Base-by-base conservation (phyloP, 2,329 filamentous ascomycete genomes). In the Trichoderma sp. region DNA sequence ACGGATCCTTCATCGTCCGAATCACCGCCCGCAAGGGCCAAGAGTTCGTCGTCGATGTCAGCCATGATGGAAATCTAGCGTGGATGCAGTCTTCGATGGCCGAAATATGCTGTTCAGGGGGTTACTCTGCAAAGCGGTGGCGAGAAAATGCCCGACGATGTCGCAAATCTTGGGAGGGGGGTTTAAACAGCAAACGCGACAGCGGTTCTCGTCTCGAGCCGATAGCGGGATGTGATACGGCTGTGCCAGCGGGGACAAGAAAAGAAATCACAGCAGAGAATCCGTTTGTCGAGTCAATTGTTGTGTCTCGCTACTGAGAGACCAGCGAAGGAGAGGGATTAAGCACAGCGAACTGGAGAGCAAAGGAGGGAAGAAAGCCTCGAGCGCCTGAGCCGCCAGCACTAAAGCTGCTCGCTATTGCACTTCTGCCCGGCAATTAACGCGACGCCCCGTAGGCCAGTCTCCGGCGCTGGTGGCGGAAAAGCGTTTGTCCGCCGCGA, bases 11-110 rank as follows among this genome's bases (percentile, higher is more conserved):
- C 87, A 74, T 87, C 87, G 76, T 86, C 87, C 70, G 88, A 87
- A 65, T 88, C 91, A 74, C 92, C 93, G 76, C 93, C 96, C 67
- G 94, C 96, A 73, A 98, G 89, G 77, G 93, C 94, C 73, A 98
- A 91, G 73, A 98, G 90, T 83, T 97, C 95, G 75, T 95, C 94
- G 78, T 98, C 95, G 74, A 97, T 87, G 77, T 95, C 92, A 68
- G 92, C 91, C 94, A 97, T 97, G 76, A 73, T 86, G 71, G 69
- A n/a, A 35, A 33, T 35, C 59, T 21, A 21, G 11, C 16, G 35
- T n/a, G 29, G 47, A 19, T 35, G 40, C 49, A 55, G 14, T 29
- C 3, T 27, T 55, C 31, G 37, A 52, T 56, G 43, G 65, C 24
- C 49, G 27, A 40, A 27, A 56, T 29, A 61, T 68, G 56, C 65